phyloP scores from a whole-genome alignment of 2,329 filamentous ascomycete species.

The Pseudopyricularia javanii region DNA sequence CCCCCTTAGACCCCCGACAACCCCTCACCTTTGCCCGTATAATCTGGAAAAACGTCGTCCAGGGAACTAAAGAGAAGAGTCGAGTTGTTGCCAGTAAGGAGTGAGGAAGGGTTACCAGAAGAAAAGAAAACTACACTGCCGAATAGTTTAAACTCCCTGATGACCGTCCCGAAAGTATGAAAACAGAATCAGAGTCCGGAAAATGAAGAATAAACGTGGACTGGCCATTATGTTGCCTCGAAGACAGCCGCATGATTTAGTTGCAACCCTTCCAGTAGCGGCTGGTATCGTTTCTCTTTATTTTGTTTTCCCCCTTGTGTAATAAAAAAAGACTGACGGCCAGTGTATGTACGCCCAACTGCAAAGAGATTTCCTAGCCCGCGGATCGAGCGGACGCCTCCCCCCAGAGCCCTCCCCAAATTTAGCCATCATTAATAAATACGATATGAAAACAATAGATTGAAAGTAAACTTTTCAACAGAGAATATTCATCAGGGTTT shows the following conservation, averaged over 20 bases:
- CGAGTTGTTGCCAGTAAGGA: neutral
- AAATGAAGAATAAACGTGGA: neutral
- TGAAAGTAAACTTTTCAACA: neutral
- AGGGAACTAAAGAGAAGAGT: too few species aligned
- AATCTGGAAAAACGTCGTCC: too few species aligned
- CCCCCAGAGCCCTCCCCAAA: neutral
- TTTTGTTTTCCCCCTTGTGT: neutral
- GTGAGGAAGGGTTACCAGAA: neutral
- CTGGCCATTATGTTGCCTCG: neutral
- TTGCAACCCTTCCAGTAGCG: neutral
- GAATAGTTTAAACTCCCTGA: neutral
- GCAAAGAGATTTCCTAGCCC: neutral
- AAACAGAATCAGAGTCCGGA: neutral
- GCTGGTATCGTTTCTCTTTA: neutral
- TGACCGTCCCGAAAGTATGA: neutral
- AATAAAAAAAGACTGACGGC: neutral
- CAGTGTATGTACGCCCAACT: neutral
- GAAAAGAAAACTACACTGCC: neutral
- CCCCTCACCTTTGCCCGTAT: too few species aligned
- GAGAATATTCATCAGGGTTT: neutral
- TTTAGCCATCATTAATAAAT: neutral
- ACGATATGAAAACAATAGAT: neutral
- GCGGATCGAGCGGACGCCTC: neutral
- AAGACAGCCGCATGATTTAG: neutral
- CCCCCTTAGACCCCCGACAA: too few species aligned